Evolutionary conservation across 768 basidiomycete species (phyloP).

Genomic region (Suillus hirtellus): DNA sequence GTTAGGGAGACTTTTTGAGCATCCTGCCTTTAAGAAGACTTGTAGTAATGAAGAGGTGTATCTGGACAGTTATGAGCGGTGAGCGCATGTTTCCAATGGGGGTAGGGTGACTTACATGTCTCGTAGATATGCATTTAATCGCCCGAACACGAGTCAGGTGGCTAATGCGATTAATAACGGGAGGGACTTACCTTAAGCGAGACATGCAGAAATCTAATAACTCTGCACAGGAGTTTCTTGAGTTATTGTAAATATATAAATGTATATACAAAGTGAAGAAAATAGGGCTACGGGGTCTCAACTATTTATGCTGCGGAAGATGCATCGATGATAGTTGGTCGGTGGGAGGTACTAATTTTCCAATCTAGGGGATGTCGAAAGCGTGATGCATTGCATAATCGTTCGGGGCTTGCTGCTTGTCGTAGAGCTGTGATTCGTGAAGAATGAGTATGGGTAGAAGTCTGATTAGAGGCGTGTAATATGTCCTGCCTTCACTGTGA

Average conservation of each 20-base stretch:
- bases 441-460: background rate
- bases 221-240: background rate
- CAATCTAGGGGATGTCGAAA: conserved; percentile 51
- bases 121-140: conserved; percentile 70
- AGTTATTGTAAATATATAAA: background rate
- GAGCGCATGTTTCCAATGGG: conserved; percentile 13
- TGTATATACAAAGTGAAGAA: background rate
- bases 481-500: no score
- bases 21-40: conserved; percentile 66
- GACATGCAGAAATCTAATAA: background rate
- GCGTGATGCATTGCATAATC: conserved; percentile 80
- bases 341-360: conserved; percentile 47
- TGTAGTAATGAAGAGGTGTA: conserved; percentile 70
- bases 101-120: background rate
- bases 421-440: conserved; percentile 61
- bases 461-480: no score
- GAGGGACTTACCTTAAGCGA: conserved; percentile 54
- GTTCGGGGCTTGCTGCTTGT: conserved; percentile 87
- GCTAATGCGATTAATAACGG: conserved; percentile 76
- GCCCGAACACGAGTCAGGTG: conserved; percentile 75
- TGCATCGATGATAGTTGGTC: background rate
- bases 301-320: conserved; percentile 7
- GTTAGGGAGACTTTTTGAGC: conserved; percentile 51
- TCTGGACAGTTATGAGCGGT: conserved; percentile 73
- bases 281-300: conserved; percentile 11